Evolutionary conservation across 31 red algal species (phyloP), one percentile per base, ranked within the genome.

Genomic region (Asparagopsis taxiformis): DNA sequence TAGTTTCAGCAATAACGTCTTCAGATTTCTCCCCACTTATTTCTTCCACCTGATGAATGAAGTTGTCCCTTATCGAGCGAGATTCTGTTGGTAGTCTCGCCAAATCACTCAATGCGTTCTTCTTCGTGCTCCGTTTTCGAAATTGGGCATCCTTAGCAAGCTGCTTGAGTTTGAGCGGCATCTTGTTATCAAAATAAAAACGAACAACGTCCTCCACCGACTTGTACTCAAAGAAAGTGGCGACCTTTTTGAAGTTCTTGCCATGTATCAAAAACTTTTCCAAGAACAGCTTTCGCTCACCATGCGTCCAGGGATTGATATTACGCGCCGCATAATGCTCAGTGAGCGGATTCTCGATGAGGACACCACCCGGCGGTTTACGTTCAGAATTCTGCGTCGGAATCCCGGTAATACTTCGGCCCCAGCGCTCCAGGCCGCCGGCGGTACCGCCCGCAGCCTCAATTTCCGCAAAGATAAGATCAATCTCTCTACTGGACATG

Each of bases 171-270:
- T 64, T 74, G 15, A 93, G 57, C 24, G 68, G 72, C 35, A 90
- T 74, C 68, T 98, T 98, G 72, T 93, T 93, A 11, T 83, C 65
- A 59, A 87, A 98, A 53, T 98, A 98, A 50, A 87, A 93, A 20
- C 77, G 56, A 36, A 98, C 95, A 55, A 82, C 70, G 72, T 98
- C 95, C 55, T 88, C 95, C 6, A 77, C 75, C 10, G 74, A 86
- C 72, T 98, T 98, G 62, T 90, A 78, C 39, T 98, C 85, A 55
- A 98, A 87, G 31, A 90, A 93, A 9, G 72, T 37, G 8, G 95
- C 75, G 55, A 98, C 91, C 55, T 66, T 68, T 13, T 79, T 55
- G 59, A 98, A 98, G 64, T 98, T 85, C 66, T 98, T 98, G 25
- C 81, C 74, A 39, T 90, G 82, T 29, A 71, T 57, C 29, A 80